Evolutionary conservation across 1,139 yeast genomes (phyloP).

Genomic region (Yamadazyma trypodendri): DNA sequence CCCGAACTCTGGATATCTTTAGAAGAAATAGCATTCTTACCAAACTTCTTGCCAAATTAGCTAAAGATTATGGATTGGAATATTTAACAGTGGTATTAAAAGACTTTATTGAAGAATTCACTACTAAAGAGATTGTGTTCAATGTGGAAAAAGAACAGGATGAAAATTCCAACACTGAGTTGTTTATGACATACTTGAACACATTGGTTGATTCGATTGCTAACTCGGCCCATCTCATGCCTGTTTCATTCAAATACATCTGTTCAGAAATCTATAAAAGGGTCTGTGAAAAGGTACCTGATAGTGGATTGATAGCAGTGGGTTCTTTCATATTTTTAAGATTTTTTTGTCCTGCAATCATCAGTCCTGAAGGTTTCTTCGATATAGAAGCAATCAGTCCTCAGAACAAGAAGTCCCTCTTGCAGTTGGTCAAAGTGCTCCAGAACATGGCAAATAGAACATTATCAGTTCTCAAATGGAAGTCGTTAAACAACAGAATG

Average conservation of each 20-base stretch:
- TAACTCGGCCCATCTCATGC: slow-evolving; percentile 56
- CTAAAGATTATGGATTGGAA: slow-evolving; percentile 61
- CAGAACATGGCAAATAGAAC: slow-evolving; percentile 89
- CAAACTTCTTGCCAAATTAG: slow-evolving; percentile 67
- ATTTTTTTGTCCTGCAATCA: slow-evolving; percentile 87
- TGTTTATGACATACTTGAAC: slow-evolving; percentile 58
- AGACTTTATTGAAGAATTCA: slow-evolving; percentile 56
- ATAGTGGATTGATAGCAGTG: slow-evolving; percentile 67
- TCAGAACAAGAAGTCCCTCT: slow-evolving; percentile 67
- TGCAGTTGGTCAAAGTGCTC: slow-evolving; percentile 79
- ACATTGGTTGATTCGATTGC: slow-evolving; percentile 63
- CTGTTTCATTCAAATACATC: slow-evolving; percentile 70
- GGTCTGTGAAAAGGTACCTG: slow-evolving; percentile 67
- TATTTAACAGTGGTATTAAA: slow-evolving; percentile 55
- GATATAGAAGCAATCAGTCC: slow-evolving; percentile 46
- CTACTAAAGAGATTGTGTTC: slow-evolving; percentile 50
- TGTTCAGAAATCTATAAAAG: slow-evolving; percentile 69
- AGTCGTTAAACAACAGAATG: slow-evolving; percentile 42
- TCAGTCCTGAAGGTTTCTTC: slow-evolving; percentile 73
- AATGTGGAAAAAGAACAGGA: slow-evolving; percentile 60
- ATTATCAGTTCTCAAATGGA: slow-evolving; percentile 58
- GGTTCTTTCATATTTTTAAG: slow-evolving; percentile 87
- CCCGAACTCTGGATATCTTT: slow-evolving; percentile 68
- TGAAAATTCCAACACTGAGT: slow-evolving; percentile 27
- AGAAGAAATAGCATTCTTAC: slow-evolving; percentile 84